These are phyloP conservation scores for Pseudogymnoascus sp. DNA, from an alignment of 2,329 filamentous ascomycete species.

Conservation along the genomic window DNA sequence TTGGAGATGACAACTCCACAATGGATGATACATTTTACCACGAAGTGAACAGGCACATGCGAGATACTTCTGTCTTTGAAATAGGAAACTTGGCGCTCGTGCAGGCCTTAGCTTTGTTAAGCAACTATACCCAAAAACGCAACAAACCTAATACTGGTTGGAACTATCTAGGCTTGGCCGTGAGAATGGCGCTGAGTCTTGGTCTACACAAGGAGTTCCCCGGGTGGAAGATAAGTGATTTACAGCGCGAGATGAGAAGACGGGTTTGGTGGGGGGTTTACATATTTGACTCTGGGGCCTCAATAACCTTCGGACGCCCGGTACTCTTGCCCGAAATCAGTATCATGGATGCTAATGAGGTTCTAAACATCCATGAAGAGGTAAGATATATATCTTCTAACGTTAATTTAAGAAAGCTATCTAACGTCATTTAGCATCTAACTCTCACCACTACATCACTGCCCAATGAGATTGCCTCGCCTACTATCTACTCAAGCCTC, in stretches of 20 bases:
- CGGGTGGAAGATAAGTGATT: slow-evolving; percentile 33
- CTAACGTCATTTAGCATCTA: slow-evolving; percentile 24
- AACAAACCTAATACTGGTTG: slow-evolving; percentile 46
- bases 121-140: slow-evolving; percentile 39
- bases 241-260: slow-evolving; percentile 33
- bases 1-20: slow-evolving; percentile 23
- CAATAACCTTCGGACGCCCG: slow-evolving; percentile 40
- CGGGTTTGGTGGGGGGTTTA: slow-evolving; percentile 39
- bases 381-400: slow-evolving; percentile 5
- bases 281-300: slow-evolving; percentile 40
- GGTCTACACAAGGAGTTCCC: slow-evolving; percentile 41
- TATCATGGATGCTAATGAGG: slow-evolving; percentile 16
- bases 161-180: slow-evolving; percentile 44
- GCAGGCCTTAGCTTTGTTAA: slow-evolving; percentile 27
- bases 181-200: slow-evolving; percentile 42
- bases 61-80: slow-evolving; percentile 29
- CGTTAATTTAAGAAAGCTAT: not conserved
- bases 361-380: slow-evolving; percentile 19
- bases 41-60: slow-evolving; percentile 24
- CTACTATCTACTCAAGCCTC: slow-evolving; percentile 37
- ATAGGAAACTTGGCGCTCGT: slow-evolving; percentile 29
- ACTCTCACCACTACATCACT: slow-evolving; percentile 31
- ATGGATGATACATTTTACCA: slow-evolving; percentile 28
- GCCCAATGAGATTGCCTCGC: slow-evolving; percentile 31
- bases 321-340: slow-evolving; percentile 15